Conservation (phyloP, 2,329 filamentous ascomycete genomes). For the Aspergillus glaucus region DNA sequence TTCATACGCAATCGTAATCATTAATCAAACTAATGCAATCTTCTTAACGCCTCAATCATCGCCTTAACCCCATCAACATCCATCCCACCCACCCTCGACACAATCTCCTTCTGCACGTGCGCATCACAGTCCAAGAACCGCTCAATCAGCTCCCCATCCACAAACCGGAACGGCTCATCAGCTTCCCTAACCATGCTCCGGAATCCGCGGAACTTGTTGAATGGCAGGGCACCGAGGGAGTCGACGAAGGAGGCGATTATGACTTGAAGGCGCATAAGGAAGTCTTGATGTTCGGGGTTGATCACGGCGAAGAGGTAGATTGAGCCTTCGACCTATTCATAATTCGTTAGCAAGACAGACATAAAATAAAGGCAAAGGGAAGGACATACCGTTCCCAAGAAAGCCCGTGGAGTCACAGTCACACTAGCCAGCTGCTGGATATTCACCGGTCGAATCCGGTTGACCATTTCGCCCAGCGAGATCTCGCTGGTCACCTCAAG, state of each 20-base stretch:
- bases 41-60: slow-evolving; percentile 52
- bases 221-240: slow-evolving; percentile 67
- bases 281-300: slow-evolving; percentile 62
- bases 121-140: slow-evolving; percentile 68
- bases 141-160: slow-evolving; percentile 89
- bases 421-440: slow-evolving; percentile 60
- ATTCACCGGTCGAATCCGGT: slow-evolving; percentile 70
- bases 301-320: slow-evolving; percentile 87
- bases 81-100: slow-evolving; percentile 46
- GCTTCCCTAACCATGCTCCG: slow-evolving; percentile 63
- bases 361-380: background rate
- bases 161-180: slow-evolving; percentile 74
- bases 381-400: slow-evolving; percentile 72
- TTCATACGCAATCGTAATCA: background rate
- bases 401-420: slow-evolving; percentile 72
- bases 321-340: slow-evolving; percentile 69
- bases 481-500: slow-evolving; percentile 75
- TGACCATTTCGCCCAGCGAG: slow-evolving; percentile 86
- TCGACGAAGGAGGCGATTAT: slow-evolving; percentile 61
- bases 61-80: slow-evolving; percentile 55
- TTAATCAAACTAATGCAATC: slow-evolving; percentile 37
- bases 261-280: slow-evolving; percentile 74
- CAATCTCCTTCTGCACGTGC: slow-evolving; percentile 49
- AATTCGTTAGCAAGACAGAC: background rate
- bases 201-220: slow-evolving; percentile 76